Evolutionary conservation across 83 land plant genomes (phyloP), one percentile per base, ranked within the genome.

Genomic region (Picea mariana): DNA sequence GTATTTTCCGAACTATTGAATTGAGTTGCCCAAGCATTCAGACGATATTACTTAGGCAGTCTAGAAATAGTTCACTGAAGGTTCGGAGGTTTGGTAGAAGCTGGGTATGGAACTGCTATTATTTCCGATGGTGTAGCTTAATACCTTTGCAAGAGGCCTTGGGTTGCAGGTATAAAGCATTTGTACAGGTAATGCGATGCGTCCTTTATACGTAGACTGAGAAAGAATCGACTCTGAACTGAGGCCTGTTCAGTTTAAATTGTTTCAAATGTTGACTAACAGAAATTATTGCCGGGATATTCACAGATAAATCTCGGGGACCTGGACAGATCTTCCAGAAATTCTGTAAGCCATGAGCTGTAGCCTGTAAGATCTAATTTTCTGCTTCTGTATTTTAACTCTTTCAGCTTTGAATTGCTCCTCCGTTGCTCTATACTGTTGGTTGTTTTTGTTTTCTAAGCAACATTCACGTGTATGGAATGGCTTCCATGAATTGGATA

Each of bases 351-450:
- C 16, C 79, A 44, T 34, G 16, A 58, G 59, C 31, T 64, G 75
- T 31, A 31, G 31, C 31, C 31, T 31, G 31, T 67, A 80, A 80
- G 81, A 40, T 80, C 59, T 34, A 40, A 65, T 40, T 67, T 80
- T 21, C 58, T 24, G 12, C 78, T 80, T 66, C 59, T 80, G 81
- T 64, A 80, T 49, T 23, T 38, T 67, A 80, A 80, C 55, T 16
- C 52, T 64, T 64, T 40, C 3, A 20, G 55, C 47, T 23, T 80
- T 79, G 63, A 18, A 11, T 66, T 67, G 38, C 20, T 73, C 58
- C 77, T 20, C 77, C 15, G 47, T 44, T 44, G 26, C 5, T 72
- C 52, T 72, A 73, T 44, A 44, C 77, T 73, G n/a, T 23, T 42
- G 55, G 77, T 73, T 77, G 79, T 55, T 26, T 18, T 60, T 26